Conservation (phyloP, 2,329 filamentous ascomycete species). For the Teratosphaeria pseudoeucalypti region DNA sequence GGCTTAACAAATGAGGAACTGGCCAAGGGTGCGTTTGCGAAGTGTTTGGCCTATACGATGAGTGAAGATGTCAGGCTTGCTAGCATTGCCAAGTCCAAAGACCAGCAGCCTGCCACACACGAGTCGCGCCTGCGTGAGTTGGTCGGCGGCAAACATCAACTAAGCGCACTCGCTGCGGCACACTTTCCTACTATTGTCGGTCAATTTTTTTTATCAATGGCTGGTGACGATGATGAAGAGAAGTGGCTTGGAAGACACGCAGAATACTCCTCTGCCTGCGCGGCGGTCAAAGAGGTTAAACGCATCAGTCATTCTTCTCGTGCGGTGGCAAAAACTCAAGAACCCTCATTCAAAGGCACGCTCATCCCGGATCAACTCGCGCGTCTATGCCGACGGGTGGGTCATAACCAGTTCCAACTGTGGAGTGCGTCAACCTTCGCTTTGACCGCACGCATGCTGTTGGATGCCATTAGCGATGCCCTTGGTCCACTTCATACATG, state of each 20-base stretch:
- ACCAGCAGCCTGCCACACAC: constrained; percentile 33
- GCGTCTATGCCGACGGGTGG: constrained; percentile 64
- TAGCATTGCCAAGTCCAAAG: background rate
- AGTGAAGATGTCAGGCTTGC: constrained; percentile 53
- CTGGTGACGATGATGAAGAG: constrained; percentile 61
- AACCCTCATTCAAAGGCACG: constrained; percentile 74
- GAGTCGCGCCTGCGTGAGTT: constrained; percentile 59
- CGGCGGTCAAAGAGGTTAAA: constrained; percentile 60
- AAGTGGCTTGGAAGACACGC: constrained; percentile 30
- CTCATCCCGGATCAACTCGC: constrained; percentile 66
- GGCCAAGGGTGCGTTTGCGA: constrained; percentile 61
- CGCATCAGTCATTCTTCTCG: constrained; percentile 54
- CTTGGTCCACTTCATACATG: constrained; percentile 80
- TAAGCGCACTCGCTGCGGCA: constrained; percentile 49
- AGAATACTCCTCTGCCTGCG: constrained; percentile 50
- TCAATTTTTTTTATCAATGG: constrained; percentile 61
- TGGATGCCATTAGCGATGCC: constrained; percentile 72
- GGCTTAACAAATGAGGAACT: constrained; percentile 46
- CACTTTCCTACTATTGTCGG: constrained; percentile 71
- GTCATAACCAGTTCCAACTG: constrained; percentile 45
- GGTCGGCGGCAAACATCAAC: constrained; percentile 51
- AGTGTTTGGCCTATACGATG: constrained; percentile 72
- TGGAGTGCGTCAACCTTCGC: constrained; percentile 22
- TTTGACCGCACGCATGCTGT: constrained; percentile 53
- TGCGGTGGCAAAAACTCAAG: constrained; percentile 64